Evolutionary conservation across 2,329 filamentous ascomycete genomes (phyloP).

Genomic region (Cryphonectria parasitica): DNA sequence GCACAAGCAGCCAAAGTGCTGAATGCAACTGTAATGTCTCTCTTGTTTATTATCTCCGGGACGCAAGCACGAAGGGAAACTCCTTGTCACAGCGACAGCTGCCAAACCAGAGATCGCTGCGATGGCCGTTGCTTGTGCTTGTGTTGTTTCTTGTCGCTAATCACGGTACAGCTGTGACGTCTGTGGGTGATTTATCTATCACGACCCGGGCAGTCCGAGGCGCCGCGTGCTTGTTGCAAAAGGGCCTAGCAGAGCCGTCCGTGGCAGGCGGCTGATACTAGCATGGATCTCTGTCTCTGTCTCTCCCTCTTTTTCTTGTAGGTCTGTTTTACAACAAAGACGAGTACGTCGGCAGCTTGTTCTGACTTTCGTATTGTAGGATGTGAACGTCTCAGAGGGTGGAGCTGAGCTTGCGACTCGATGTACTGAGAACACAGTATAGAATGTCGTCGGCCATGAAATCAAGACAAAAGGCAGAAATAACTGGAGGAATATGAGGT

Average conservation of each 20-base stretch:
- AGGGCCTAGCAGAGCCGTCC: neutral
- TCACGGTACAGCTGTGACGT: slow-evolving; percentile 11
- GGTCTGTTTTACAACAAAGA: neutral
- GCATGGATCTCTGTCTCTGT: neutral
- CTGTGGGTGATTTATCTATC: neutral
- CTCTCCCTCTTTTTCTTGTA: neutral
- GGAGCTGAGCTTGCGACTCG: neutral
- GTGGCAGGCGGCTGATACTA: neutral
- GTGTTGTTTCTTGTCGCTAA: slow-evolving; percentile 7
- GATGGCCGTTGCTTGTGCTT: slow-evolving; percentile 13
- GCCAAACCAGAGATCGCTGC: slow-evolving; percentile 12
- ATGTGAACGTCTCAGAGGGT: neutral
- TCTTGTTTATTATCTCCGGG: neutral
- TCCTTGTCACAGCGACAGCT: slow-evolving; percentile 21
- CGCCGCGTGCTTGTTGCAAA: neutral
- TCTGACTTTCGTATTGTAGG: neutral
- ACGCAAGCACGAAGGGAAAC: slow-evolving; percentile 19
- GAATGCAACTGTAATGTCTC: slow-evolving; percentile 13
- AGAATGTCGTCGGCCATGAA: neutral
- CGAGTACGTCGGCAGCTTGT: neutral
- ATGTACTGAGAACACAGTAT: neutral
- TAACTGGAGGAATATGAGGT: neutral
- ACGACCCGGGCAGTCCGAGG: slow-evolving; percentile 17
- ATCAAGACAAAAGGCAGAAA: neutral
- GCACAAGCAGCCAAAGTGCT: slow-evolving; percentile 4